Evolutionary conservation across 2,329 filamentous ascomycete species (phyloP).

Genomic region (Penicillium griseofulvum): DNA sequence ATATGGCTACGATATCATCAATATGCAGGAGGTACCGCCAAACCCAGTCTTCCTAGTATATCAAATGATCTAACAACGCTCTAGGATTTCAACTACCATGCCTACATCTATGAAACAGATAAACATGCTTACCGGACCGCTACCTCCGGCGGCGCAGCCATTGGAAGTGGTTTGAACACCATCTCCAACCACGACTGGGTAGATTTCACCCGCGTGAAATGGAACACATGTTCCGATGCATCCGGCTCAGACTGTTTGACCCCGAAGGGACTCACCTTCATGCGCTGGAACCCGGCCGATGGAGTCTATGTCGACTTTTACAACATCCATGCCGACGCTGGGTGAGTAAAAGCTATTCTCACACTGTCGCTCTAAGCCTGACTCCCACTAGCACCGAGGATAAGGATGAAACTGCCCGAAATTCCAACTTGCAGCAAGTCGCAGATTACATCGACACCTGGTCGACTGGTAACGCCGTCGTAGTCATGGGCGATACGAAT

Average conservation of each 20-base stretch:
- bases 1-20: conserved; percentile 61
- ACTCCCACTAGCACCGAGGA: conserved; percentile 39
- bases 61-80: neutral
- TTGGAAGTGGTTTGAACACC: conserved; percentile 65
- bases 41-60: neutral
- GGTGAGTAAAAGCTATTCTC: conserved; percentile 30
- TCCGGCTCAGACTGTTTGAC: conserved; percentile 62
- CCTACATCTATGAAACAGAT: conserved; percentile 58
- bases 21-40: conserved; percentile 58
- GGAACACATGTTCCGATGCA: conserved; percentile 52
- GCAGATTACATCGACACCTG: conserved; percentile 56
- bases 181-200: conserved; percentile 59
- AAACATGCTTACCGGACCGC: conserved; percentile 55
- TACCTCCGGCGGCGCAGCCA: conserved; percentile 62
- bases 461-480: conserved; percentile 60
- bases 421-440: conserved; percentile 59
- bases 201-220: conserved; percentile 57
- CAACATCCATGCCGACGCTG: conserved; percentile 67
- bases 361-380: neutral
- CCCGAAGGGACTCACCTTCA: conserved; percentile 68
- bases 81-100: conserved; percentile 66
- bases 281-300: conserved; percentile 55
- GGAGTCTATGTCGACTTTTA: conserved; percentile 62
- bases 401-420: conserved; percentile 56
- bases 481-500: conserved; percentile 66